Conservation (phyloP, 208 protist species). For the Leishmania martiniquensis region DNA sequence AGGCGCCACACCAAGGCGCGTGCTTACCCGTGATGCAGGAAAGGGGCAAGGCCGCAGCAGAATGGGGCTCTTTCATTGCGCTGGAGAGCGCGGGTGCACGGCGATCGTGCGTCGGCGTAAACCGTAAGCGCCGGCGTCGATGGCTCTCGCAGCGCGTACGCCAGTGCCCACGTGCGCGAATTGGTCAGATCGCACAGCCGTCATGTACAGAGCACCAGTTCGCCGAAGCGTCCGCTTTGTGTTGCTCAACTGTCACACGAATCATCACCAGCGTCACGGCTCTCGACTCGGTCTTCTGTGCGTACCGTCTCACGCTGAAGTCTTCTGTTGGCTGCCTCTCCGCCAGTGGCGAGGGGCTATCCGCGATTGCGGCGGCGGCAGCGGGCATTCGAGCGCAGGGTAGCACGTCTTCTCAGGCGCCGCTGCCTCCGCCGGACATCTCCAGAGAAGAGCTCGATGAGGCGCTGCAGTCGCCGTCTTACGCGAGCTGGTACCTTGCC, state of each 20-base stretch:
- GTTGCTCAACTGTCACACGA: neutral
- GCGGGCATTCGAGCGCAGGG: neutral
- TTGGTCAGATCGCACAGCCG: neutral
- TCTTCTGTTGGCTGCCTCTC: neutral
- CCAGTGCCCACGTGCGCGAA: neutral
- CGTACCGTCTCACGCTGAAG: slow-evolving; percentile 9
- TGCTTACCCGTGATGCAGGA: neutral
- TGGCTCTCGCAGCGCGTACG: neutral
- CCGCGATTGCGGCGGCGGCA: neutral
- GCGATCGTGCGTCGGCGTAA: neutral
- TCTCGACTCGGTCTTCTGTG: neutral
- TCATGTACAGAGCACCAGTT: neutral
- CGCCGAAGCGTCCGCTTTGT: neutral
- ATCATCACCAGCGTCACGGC: neutral
- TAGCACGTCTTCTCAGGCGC: neutral
- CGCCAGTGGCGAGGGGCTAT: neutral
- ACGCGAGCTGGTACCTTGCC: slow-evolving; percentile 17
- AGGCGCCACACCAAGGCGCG: neutral
- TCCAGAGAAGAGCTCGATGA: neutral
- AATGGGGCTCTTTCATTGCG: neutral
- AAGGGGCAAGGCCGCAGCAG: neutral
- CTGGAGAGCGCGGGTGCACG: neutral
- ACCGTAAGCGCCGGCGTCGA: slow-evolving; percentile 21
- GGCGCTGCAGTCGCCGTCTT: slow-evolving; percentile 2
- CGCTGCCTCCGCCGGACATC: neutral